Percentiles rank a stretch among this genome's conserved stretches.
phyloP scores from a whole-genome alignment of 305 asterid genomes.

The Stenogyne calaminthoides region DNA sequence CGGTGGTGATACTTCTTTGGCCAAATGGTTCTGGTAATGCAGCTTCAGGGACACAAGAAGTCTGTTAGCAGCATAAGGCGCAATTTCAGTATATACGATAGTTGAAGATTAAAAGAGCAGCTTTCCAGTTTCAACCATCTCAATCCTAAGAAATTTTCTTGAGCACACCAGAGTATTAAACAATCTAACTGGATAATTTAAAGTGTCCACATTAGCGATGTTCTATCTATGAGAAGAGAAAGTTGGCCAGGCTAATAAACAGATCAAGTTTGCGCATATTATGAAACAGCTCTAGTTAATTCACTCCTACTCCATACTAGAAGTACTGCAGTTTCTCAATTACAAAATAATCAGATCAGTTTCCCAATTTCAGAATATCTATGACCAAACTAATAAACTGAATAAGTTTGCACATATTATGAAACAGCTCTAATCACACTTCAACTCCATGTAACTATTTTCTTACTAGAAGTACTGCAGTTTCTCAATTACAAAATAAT shows the following conservation, averaged over 20 bases:
- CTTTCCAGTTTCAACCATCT: constrained; percentile 13
- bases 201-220: not conserved
- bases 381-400: not conserved
- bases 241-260: not conserved
- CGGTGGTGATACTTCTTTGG: constrained; percentile 36
- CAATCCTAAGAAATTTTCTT: not conserved
- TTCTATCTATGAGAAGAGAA: not conserved
- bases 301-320: constrained; percentile 6
- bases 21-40: constrained; percentile 63
- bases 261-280: not conserved
- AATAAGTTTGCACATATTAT: not conserved
- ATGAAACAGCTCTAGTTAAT: not conserved
- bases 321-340: constrained; percentile 1
- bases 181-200: not conserved
- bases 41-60: constrained; percentile 73
- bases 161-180: constrained; percentile 2
- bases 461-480: not conserved
- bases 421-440: not conserved
- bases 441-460: constrained; percentile 9
- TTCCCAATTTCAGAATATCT: too few relatives aligned
- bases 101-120: constrained; percentile 11
- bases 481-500: constrained; percentile 11
- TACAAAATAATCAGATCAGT: not conserved
- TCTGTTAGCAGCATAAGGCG: constrained; percentile 46
- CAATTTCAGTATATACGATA: constrained; percentile 20